Evolutionary conservation across 2,329 filamentous ascomycete genomes (phyloP), one percentile per base, ranked within the genome.

Genomic region (Colletotrichum viniferum): DNA sequence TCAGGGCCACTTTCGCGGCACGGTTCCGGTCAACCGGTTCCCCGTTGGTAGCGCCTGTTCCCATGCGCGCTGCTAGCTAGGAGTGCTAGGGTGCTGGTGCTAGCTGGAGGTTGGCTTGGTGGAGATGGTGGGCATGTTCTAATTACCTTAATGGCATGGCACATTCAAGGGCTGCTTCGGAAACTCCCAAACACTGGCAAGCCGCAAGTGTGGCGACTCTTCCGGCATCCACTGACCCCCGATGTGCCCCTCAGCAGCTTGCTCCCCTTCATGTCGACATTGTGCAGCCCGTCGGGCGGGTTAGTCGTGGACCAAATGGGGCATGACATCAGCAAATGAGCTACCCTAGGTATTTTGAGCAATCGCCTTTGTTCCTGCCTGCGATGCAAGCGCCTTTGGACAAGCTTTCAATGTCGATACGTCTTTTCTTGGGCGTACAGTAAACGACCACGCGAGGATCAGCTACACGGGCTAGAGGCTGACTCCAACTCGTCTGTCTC

Each of bases 1-100:
- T 65, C 65, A 69, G 65, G 56, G 36, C 65, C 55, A 61, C 63
- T 43, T 36, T 48, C 71, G 71, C 71, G 71, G 71, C 71, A 73
- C 66, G 32, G 71, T 73, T 60, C 71, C 71, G 71, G 71, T 28
- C 58, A 58, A 58, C 71, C 71, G 71, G 66, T 73, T 73, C 70
- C 70, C 64, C 70, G 64, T 69, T 69, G 24, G 30, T 43, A 69
- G 56, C 65, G 52, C 38, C 38, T 38, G 64, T 69, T 69, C 5
- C 32, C 32, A 14, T 73, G 63, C 16, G 26, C 65, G 63, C 48
- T 67, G 66, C 66, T 58, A 14, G 12, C 12, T 34, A 34, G 32
- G 32, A 34, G 32, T 34, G 34, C 64, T n/a, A 43, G 64, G 64
- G 65, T 67, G 28, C 9, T 26, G 64, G 65, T 67, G 28, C 9